Base-by-base conservation (phyloP, 345 rosid genomes). In the Chamaenerion angustifolium region DNA sequence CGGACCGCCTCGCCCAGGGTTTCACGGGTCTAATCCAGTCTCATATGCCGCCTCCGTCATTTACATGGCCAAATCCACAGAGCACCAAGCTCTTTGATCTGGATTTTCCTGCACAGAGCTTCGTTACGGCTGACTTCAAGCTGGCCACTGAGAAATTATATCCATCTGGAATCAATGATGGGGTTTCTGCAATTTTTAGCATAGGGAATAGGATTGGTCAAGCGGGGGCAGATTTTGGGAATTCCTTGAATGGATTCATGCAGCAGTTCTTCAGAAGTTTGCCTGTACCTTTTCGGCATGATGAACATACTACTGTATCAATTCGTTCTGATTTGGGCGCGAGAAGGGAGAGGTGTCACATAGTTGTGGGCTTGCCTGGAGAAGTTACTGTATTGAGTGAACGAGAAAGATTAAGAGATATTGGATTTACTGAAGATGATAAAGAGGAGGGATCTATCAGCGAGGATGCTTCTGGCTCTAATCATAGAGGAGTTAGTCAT, bases 161-260 rank as follows among this genome's bases (percentile, higher is more conserved):
- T 42, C 45, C 58, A 10, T 45, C 78, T 4, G 79, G 71, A 12
- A 64, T 74, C 12, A 23, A 49, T 13, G 58, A 69, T 61, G 94
- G 94, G 35, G 83, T 82, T n/a, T 69, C 77, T 0, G 79, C 88
- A 5, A 78, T 90, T 61, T 68, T 90, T 4, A 85, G 74, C 44
- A 75, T 85, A 0, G 97, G 95, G 14, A 92, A 59, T 59, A 66
- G 67, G 69, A 84, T 92, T 60, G 96, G 98, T 42, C 95, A 78
- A 60, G 96, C 82, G 14, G 93, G 96, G 55, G 71, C 79, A n/a
- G 93, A 86, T 62, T 76, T 92, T 11, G 94, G 98, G 42, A 80
- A 82, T 6, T 66, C 75, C 56, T 65, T 86, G 62, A 80, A 82
- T 49, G 83, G 88, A 10, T 67, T 83, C 71, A 76, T 92, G 59